Evolutionary conservation across 805 yeast genomes (phyloP).

Genomic region (Saccharomycopsis capsularis): DNA sequence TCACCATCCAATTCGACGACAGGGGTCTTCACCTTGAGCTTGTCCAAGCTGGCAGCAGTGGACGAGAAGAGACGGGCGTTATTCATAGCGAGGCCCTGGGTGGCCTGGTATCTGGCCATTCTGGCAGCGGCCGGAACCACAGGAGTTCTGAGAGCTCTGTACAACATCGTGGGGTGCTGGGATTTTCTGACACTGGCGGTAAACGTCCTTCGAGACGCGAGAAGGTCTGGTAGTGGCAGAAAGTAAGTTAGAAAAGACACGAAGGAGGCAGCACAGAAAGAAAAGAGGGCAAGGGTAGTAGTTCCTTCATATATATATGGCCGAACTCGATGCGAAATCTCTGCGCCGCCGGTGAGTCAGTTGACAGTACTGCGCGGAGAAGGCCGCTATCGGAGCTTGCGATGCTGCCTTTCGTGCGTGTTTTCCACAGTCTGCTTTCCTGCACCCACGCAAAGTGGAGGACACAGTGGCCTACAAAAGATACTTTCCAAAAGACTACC

Average conservation of each 20-base stretch:
- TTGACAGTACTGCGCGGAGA: no score
- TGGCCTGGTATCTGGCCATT: background rate
- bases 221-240: background rate
- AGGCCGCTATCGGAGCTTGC: slow-evolving; percentile 5
- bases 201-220: no score
- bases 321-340: no score
- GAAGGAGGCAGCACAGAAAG: background rate
- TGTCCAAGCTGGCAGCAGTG: slow-evolving; percentile 25
- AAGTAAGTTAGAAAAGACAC: background rate
- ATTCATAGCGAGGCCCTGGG: background rate
- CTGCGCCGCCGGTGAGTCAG: no score
- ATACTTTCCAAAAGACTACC: no score
- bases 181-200: background rate
- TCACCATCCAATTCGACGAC: slow-evolving; percentile 80
- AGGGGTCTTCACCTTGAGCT: slow-evolving; percentile 65
- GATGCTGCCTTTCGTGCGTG: no score
- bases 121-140: background rate
- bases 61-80: slow-evolving; percentile 4
- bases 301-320: no score
- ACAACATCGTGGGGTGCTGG: slow-evolving; percentile 2
- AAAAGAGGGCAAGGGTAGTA: background rate
- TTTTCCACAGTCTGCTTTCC: no score
- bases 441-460: no score
- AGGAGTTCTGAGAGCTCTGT: slow-evolving; percentile 5
- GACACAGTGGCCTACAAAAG: no score